Percentiles rank a stretch among this genome's conserved stretches.
Conservation (phyloP, 2,329 filamentous ascomycete genomes). For the Fonsecaea nubica region DNA sequence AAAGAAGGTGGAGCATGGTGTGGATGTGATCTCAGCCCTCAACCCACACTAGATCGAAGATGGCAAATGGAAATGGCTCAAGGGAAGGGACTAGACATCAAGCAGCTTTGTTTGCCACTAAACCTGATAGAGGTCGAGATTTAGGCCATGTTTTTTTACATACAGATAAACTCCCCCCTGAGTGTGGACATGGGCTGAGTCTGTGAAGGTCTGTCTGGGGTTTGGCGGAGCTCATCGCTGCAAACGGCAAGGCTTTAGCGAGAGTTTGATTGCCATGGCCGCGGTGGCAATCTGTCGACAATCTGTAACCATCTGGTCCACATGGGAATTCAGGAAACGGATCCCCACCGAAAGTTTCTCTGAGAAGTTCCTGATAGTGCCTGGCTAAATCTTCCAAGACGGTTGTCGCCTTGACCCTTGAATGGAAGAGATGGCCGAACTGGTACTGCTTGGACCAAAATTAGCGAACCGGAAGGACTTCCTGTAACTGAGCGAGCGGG, state of each 20-base stretch:
- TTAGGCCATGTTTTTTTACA: background rate
- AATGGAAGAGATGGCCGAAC: background rate
- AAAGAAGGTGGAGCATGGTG: background rate
- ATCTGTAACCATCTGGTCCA: background rate
- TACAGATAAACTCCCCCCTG: background rate
- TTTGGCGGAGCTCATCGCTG: background rate
- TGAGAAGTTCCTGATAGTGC: background rate
- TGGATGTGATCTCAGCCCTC: background rate
- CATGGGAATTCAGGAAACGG: background rate
- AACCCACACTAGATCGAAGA: background rate
- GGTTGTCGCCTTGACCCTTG: background rate
- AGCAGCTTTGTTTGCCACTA: background rate
- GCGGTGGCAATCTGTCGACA: background rate
- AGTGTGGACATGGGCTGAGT: background rate
- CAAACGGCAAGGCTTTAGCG: constrained; percentile 1
- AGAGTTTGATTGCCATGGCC: background rate
- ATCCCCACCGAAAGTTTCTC: background rate
- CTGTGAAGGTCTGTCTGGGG: background rate
- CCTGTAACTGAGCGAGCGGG: background rate
- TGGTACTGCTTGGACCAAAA: background rate
- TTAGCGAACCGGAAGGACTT: background rate
- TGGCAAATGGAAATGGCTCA: background rate
- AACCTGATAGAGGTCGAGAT: background rate
- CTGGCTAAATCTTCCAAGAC: background rate
- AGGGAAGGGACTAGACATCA: background rate